Evolutionary conservation across 225 moss, liverwort and hornwort species (phyloP).

Genomic region (Bryum argenteum): DNA sequence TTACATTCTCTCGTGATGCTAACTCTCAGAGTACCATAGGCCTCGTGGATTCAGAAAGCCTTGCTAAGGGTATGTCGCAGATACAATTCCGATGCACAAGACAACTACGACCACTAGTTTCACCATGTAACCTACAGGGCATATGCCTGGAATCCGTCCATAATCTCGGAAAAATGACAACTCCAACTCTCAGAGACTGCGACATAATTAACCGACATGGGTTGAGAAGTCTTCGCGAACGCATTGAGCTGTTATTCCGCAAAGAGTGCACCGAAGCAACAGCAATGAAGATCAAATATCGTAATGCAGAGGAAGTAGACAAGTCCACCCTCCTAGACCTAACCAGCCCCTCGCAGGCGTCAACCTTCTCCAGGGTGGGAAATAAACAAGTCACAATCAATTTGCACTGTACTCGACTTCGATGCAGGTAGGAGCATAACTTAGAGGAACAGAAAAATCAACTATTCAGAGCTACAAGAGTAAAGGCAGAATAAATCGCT

Average conservation of each 20-base stretch:
- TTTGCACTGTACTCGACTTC: background rate
- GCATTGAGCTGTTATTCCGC: background rate
- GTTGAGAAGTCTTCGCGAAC: background rate
- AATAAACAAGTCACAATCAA: too few species aligned
- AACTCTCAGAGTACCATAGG: slow-evolving; percentile 13
- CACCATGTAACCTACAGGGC: background rate
- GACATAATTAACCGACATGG: background rate
- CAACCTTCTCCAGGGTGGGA: background rate
- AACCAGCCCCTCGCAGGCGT: slow-evolving; percentile 11
- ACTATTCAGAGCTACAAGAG: too few species aligned
- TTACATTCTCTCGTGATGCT: background rate
- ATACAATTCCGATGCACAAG: background rate
- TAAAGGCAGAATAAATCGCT: too few species aligned
- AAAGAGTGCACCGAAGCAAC: slow-evolving; percentile 6
- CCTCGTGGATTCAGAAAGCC: background rate
- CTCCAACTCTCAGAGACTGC: slow-evolving; percentile 8
- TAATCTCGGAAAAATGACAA: background rate
- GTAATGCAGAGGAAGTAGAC: background rate
- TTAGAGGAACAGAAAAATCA: too few species aligned
- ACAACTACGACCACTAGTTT: background rate
- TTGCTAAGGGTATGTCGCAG: background rate
- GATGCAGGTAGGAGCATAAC: too few species aligned
- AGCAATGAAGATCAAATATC: background rate
- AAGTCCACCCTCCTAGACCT: slow-evolving; percentile 26
- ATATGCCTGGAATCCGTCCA: background rate